These are phyloP conservation scores for Knoxdaviesia proteae DNA, from an alignment of 2,329 filamentous ascomycete genomes.

Conservation along the genomic window DNA sequence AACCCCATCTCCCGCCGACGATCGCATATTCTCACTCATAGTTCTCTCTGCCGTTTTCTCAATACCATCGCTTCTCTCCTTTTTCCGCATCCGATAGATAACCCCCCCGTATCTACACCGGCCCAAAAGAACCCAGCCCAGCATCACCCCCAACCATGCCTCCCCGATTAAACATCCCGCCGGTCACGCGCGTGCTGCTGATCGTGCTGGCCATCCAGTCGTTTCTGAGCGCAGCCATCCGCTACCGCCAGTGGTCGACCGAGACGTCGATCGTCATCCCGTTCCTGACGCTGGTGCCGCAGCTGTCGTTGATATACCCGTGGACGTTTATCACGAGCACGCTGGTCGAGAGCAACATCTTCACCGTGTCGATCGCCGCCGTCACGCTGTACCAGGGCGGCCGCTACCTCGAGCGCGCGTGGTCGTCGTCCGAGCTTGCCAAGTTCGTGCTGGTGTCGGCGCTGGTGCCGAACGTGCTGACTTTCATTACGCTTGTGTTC, in stretches of 20 bases:
- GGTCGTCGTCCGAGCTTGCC: constrained; percentile 78
- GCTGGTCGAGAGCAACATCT: constrained; percentile 80
- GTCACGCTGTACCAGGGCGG: constrained; percentile 78
- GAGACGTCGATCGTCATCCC: constrained; percentile 52
- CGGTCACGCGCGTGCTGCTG: constrained; percentile 68
- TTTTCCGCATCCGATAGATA: too few species aligned
- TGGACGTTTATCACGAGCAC: constrained; percentile 82
- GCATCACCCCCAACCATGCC: constrained; percentile 33
- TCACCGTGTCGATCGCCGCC: constrained; percentile 59
- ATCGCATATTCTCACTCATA: too few species aligned
- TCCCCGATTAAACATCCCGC: constrained; percentile 75
- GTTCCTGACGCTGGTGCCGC: constrained; percentile 73
- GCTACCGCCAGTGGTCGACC: constrained; percentile 47
- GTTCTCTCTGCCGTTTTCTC: too few species aligned
- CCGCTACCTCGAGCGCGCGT: constrained; percentile 85
- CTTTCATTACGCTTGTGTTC: constrained; percentile 52
- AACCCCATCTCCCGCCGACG: too few species aligned
- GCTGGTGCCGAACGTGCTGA: constrained; percentile 60
- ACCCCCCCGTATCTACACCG: too few species aligned
- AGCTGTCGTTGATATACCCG: constrained; percentile 66
- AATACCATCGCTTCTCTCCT: too few species aligned
- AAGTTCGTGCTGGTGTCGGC: constrained; percentile 69
- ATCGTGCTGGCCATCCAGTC: constrained; percentile 57
- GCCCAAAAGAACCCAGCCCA: too few species aligned
- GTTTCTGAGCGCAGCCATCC: constrained; percentile 59